Evolutionary conservation across 306 rosid species (phyloP), one percentile per base, ranked within the genome.

Genomic region (Inga leiocalycina): DNA sequence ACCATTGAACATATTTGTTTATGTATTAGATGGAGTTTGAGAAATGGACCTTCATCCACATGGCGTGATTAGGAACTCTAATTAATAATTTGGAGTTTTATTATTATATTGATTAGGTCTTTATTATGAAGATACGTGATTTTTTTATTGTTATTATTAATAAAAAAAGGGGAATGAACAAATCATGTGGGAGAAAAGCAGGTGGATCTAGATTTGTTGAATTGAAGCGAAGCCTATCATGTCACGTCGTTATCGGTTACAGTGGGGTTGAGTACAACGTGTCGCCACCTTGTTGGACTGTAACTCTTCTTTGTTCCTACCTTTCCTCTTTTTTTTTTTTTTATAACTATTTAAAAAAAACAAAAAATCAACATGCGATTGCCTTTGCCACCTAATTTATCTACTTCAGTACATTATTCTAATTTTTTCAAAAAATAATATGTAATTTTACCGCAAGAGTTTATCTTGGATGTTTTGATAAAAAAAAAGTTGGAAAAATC

Each of bases 241-340:
- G 24, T 76, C 80, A 57, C 5, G 56, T 61, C 80, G 44, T 15
- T 76, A 59, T 77, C 30, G 56, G 27, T 62, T 24, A 34, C 51
- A 8, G 22, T 16, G 12, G 3, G 9, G 48, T 15, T 62, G 1
- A 1, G n/a, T 20, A 27, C 17, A 24, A 71, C 32, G 69, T 57
- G 61, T 66, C 78, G 34, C 66, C 74, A 45, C 8, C 65, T 46
- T 16, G 41, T 73, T 81, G 73, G 84, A 72, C 73, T 61, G 52
- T 79, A 75, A 75, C 52, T 37, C 49, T 39, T 34, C n/a, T 14
- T 4, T 15, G 43, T 65, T 62, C 68, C 37, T 37, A 62, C 12
- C 34, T 62, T 52, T 10, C 6, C 37, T 13, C 37, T 0, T 2
- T 3, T 10, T 62, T 1, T n/a, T n/a, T 1, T 12, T n/a, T n/a